Percentiles rank a stretch among this genome's conserved stretches.
phyloP scores from a whole-genome alignment of 805 yeast genomes.

The Spencermartinsiella europaea region DNA sequence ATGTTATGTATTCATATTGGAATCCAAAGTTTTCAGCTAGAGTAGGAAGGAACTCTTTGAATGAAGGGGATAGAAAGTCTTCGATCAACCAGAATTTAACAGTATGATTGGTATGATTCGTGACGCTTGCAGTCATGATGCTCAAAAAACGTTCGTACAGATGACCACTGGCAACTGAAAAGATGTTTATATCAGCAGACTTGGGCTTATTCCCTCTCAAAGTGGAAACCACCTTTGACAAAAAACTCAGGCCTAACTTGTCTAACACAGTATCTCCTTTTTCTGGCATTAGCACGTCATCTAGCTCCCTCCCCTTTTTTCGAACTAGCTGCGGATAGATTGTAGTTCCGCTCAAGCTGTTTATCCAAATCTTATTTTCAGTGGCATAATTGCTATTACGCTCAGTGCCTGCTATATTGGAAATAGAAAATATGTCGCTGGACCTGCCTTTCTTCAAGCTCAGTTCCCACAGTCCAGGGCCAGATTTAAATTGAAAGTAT shows the following conservation, averaged over 20 bases:
- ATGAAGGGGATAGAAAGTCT: conserved; percentile 67
- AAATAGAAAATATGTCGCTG: conserved; percentile 38
- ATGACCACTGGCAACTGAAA: conserved; percentile 79
- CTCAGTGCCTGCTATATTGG: conserved; percentile 4
- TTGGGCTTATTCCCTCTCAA: conserved; percentile 12
- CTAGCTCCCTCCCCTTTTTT: conserved; percentile 37
- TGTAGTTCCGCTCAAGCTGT: conserved; percentile 42
- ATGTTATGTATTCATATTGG: conserved; percentile 71
- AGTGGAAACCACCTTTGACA: conserved; percentile 12
- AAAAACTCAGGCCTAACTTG: conserved; percentile 1
- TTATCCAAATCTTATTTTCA: conserved; percentile 27
- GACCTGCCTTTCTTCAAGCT: conserved; percentile 41
- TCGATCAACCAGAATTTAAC: conserved; percentile 86
- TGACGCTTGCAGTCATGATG: conserved; percentile 78
- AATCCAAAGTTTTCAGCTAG: conserved; percentile 57
- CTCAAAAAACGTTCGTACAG: conserved; percentile 66
- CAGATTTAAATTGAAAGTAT: conserved; percentile 70
- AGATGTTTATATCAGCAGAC: conserved; percentile 68
- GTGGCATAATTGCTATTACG: conserved; percentile 8
- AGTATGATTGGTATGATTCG: conserved; percentile 54
- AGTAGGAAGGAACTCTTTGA: conserved; percentile 54
- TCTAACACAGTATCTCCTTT: background rate
- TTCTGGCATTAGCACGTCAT: conserved; percentile 18
- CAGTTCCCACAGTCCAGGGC: conserved; percentile 68
- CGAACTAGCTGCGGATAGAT: conserved; percentile 43